These are phyloP conservation scores for Hyphodiscus sp. DNA, from an alignment of 2,329 filamentous ascomycete genomes.

Conservation along the genomic window DNA sequence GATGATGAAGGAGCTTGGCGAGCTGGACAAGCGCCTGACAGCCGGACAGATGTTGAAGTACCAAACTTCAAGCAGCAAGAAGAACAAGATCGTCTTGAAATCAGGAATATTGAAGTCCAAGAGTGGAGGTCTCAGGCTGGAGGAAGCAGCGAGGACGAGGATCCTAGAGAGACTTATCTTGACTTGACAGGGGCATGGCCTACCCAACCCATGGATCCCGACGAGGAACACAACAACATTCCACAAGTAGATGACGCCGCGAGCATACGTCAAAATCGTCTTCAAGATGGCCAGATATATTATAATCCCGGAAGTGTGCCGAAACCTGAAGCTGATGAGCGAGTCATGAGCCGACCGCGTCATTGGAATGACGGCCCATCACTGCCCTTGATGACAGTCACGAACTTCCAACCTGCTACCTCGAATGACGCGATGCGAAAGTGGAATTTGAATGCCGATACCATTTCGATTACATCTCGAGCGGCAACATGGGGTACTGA, in stretches of 20 bases:
- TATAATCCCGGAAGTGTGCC: conserved; percentile 19
- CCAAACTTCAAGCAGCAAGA: conserved; percentile 29
- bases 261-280: conserved; percentile 27
- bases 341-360: conserved; percentile 25
- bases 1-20: conserved; percentile 25
- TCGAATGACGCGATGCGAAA: conserved; percentile 43
- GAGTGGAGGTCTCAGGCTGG: conserved; percentile 28
- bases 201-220: not conserved
- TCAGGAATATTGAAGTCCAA: conserved; percentile 29
- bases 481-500: conserved; percentile 66
- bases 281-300: conserved; percentile 28
- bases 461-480: conserved; percentile 51
- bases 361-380: conserved; percentile 33
- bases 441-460: conserved; percentile 38
- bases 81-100: conserved; percentile 21
- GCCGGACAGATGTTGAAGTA: conserved; percentile 21
- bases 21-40: conserved; percentile 26
- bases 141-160: conserved; percentile 17
- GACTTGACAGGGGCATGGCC: conserved; percentile 8
- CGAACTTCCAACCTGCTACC: conserved; percentile 38
- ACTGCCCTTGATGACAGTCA: conserved; percentile 28
- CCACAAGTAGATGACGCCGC: conserved; percentile 23
- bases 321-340: conserved; percentile 20
- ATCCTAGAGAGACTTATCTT: conserved; percentile 16
- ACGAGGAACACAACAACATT: conserved; percentile 19